A percentile compares a stretch with the other conserved stretches of the same genome.
Conservation (phyloP, 495 filamentous ascomycete genomes). For the Symbiotaphrina buchneri region DNA sequence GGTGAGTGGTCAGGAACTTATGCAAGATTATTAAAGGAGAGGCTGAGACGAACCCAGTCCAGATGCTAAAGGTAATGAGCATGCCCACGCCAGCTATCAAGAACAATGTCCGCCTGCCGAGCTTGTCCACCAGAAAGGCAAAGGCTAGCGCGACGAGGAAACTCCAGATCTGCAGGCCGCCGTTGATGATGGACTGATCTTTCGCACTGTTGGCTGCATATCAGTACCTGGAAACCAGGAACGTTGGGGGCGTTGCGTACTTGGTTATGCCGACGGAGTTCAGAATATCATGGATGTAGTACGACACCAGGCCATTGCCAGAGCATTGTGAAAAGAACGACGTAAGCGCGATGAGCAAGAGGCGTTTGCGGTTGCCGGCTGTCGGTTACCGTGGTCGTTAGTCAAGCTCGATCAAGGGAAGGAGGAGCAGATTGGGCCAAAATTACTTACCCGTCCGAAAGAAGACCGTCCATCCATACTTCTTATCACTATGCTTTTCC, state of each 20-base stretch:
- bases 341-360: neutral
- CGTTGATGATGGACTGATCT: constrained; percentile 24
- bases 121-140: constrained; percentile 29
- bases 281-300: constrained; percentile 16
- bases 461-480: no score
- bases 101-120: constrained; percentile 34
- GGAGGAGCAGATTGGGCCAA: no score
- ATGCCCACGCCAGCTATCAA: constrained; percentile 28
- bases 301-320: neutral
- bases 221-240: no score
- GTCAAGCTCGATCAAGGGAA: no score
- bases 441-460: no score
- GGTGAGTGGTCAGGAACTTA: no score
- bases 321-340: neutral
- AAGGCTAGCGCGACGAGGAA: constrained; percentile 29
- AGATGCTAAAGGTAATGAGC: constrained; percentile 24
- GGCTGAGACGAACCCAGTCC: no score
- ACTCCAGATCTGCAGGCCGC: constrained; percentile 28
- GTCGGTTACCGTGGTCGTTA: no score
- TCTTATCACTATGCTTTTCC: no score
- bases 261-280: constrained; percentile 24
- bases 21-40: no score
- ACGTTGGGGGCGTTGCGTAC: no score
- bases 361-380: neutral
- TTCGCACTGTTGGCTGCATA: no score